Base-by-base conservation (phyloP, 805 yeast genomes). In the Torulaspora delbrueckii region DNA sequence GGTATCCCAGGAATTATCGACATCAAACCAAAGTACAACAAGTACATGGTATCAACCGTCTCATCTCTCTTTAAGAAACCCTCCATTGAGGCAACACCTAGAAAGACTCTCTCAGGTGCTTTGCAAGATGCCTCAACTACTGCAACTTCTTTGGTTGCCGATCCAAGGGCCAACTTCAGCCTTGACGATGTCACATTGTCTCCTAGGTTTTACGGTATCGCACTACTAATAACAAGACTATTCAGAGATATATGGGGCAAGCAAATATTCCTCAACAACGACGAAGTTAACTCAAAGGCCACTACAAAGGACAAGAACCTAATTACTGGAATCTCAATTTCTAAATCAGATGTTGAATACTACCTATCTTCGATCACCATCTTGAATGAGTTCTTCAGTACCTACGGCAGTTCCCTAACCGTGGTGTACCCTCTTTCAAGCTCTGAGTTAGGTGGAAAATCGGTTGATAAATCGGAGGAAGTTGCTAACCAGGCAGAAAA, bases 181-280 rank as follows among this genome's bases (percentile, higher is more conserved):
- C 73, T 83, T 40, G 86, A 82, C 52, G 83, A 82, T 62, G 96
- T 91, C n/a, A 79, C 86, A 25, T 74, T 93, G 49, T 86, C 96
- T 66, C 95, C 96, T 55, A 73, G 96, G 54, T 89, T 90, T 57
- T 90, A 87, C 62, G 98, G 96, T 38, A 78, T 87, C 13, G 82
- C 91, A 10, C 74, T 88, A 22, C 76, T 89, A 47, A 71, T 89
- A 26, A 76, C 96, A 1, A 77, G 98, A 54, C 65, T 90, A 13
- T 79, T 91, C 51, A 76, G 95, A 52, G 82, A 81, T 14, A 72
- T 81, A 38, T 93, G 99, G 99, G 74, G 74, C 45, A 71, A 71
- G 28, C 82, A 79, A 43, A 84, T 90, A 2, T 86, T 91, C 55
- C 66, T 60, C 22, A 40, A 70, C 24, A 60, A 62, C 68, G 18